Percentiles rank a stretch among this genome's conserved stretches.
These are phyloP conservation scores for Kandelia obovata DNA, from an alignment of 345 rosid species.

Conservation along the genomic window DNA sequence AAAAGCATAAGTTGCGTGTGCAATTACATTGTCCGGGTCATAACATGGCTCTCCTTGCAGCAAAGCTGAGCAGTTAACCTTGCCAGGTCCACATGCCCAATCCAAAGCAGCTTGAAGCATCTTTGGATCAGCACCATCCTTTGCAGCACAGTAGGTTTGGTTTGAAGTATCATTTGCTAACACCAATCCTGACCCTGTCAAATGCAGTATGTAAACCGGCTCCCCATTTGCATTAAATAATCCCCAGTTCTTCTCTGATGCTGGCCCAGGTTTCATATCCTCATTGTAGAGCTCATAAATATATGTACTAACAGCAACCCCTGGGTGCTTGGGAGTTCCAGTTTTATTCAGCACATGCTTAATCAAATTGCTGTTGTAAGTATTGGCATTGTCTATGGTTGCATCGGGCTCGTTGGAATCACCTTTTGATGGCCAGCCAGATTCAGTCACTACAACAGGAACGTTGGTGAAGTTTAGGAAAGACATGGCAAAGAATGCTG, in stretches of 20 bases:
- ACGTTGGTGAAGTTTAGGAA: slow-evolving; percentile 79
- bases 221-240: slow-evolving; percentile 68
- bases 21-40: slow-evolving; percentile 71
- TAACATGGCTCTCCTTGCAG: slow-evolving; percentile 85
- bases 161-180: slow-evolving; percentile 90
- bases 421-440: slow-evolving; percentile 99
- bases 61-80: slow-evolving; percentile 73
- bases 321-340: slow-evolving; percentile 94
- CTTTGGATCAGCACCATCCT: slow-evolving; percentile 72
- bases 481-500: slow-evolving; percentile 84
- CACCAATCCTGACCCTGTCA: slow-evolving; percentile 53
- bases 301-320: slow-evolving; percentile 68
- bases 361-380: slow-evolving; percentile 90
- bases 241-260: slow-evolving; percentile 96
- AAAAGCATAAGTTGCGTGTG: slow-evolving; percentile 84
- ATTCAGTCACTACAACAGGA: slow-evolving; percentile 74
- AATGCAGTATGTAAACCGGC: slow-evolving; percentile 67
- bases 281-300: slow-evolving; percentile 97
- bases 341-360: slow-evolving; percentile 82
- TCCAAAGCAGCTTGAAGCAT: slow-evolving; percentile 96
- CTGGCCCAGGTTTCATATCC: slow-evolving; percentile 64
- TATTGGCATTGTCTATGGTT: slow-evolving; percentile 76
- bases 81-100: slow-evolving; percentile 99
- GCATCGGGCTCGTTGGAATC: slow-evolving; percentile 72
- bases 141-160: slow-evolving; percentile 82